Evolutionary conservation across 352 stramenopile species (phyloP), one percentile per base, ranked within the genome.

Genomic region (Pythium dissimile): DNA sequence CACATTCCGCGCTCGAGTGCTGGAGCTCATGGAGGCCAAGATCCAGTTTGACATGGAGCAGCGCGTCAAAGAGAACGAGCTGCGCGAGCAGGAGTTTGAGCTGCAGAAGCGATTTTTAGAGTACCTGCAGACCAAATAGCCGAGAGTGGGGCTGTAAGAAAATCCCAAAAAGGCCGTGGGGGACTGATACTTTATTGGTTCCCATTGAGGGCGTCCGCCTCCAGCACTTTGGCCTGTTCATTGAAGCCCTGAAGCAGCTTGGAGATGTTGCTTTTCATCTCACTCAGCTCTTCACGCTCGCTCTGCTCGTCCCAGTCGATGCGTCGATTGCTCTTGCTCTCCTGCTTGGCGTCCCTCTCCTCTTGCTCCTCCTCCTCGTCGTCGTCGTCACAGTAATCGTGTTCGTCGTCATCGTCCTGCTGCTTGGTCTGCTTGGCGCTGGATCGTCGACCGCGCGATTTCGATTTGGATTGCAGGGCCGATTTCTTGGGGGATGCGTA

Each of bases 41-140:
- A 80, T 92, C 32, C 74, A 87, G 48, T 89, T 94, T 56, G 84
- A 94, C 55, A 89, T 88, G 74, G 75, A 89, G 37, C 84, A 94
- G 50, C 77, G 77, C 15, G 62, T 77, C 35, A 86, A 85, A 52
- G 84, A 94, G 42, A 84, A 77, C 34, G 76, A 89, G 56, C 67
- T 92, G 44, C 80, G 81, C 39, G 77, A 90, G 23, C 78, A 90
- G 43, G 84, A 94, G 64, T 78, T 92, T 59, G 78, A 90, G 65
- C 51, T 94, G 24, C 84, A 94, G 48, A 89, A 89, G 64, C 76
- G 78, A 28, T 87, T 94, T 26, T 50, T 94, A 35, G 79, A 86
- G 69, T 94, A 87, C 75, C 69, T 94, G 63, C 81, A 89, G 65
- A 80, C 79, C 21, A 88, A 91, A 67, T 89, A n/a, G n/a, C n/a